These are phyloP conservation scores for Rhodotorula sp. DNA, from an alignment of 1,284 basidiomycete species.

Conservation along the genomic window DNA sequence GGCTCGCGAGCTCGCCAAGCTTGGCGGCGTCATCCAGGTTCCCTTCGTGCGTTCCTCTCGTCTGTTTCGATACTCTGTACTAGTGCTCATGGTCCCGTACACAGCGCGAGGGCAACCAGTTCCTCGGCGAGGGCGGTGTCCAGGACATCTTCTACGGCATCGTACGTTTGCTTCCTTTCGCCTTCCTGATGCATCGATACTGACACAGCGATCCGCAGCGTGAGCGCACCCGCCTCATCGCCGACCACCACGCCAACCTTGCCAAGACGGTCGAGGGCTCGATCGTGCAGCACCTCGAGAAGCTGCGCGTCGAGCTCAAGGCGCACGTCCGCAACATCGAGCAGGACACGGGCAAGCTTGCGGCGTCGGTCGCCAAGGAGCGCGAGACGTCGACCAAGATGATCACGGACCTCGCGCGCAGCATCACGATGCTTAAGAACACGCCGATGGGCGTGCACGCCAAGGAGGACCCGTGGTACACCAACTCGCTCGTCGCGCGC, in stretches of 20 bases:
- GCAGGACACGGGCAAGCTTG: constrained; percentile 68
- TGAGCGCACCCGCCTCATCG: constrained; percentile 90
- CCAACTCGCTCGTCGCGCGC: constrained; percentile 76
- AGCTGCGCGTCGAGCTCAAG: constrained; percentile 91
- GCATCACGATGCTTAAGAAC: constrained; percentile 90
- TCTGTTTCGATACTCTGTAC: no score
- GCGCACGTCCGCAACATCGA: constrained; percentile 79
- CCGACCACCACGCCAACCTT: constrained; percentile 94
- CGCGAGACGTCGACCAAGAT: constrained; percentile 84
- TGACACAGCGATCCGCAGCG: constrained; percentile 40
- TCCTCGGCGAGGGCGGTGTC: constrained; percentile 86
- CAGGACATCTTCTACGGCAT: constrained; percentile 93
- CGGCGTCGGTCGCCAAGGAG: constrained; percentile 89
- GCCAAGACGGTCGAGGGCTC: constrained; percentile 95
- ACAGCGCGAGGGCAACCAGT: constrained; percentile 58
- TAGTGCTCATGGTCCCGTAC: not conserved
- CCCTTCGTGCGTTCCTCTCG: constrained; percentile 62
- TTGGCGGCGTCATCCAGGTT: constrained; percentile 96
- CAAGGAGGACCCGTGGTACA: constrained; percentile 77
- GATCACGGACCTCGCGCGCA: constrained; percentile 83
- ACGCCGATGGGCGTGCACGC: constrained; percentile 84
- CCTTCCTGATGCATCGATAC: not conserved
- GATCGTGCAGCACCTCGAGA: constrained; percentile 96
- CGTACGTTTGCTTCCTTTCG: constrained; percentile 19
- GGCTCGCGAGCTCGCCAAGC: constrained; percentile 89